These are phyloP conservation scores for Fusarium penzigii DNA, from an alignment of 2,329 filamentous ascomycete genomes.

Conservation along the genomic window DNA sequence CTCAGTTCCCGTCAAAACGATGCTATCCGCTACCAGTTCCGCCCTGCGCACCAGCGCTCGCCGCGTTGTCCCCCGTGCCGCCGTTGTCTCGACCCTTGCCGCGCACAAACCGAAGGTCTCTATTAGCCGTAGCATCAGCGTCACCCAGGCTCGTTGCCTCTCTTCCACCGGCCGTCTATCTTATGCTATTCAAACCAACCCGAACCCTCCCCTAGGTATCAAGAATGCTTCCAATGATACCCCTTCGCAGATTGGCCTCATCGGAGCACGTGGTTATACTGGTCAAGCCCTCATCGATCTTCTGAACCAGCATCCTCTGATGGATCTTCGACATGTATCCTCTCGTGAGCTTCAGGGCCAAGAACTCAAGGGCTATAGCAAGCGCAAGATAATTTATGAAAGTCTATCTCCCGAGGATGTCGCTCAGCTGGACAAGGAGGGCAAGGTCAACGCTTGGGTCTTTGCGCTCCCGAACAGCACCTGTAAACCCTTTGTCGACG, in stretches of 20 bases:
- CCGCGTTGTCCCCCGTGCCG: conserved; percentile 21
- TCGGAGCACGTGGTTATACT: conserved; percentile 91
- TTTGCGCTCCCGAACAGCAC: conserved; percentile 96
- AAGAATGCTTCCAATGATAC: conserved; percentile 83
- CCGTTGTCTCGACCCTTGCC: neutral
- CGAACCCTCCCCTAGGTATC: conserved; percentile 85
- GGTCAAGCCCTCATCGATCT: conserved; percentile 88
- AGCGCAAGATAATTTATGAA: conserved; percentile 90
- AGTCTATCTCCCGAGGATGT: conserved; percentile 87
- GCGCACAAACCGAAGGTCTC: conserved; percentile 5
- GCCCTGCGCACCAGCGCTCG: conserved; percentile 16
- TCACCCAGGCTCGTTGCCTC: conserved; percentile 4
- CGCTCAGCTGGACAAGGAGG: conserved; percentile 77
- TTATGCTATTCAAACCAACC: conserved; percentile 54
- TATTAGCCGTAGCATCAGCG: conserved; percentile 2
- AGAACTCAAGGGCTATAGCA: conserved; percentile 85
- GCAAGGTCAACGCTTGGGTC: conserved; percentile 92
- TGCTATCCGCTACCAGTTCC: conserved; percentile 17
- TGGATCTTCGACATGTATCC: conserved; percentile 89
- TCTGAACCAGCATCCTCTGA: conserved; percentile 82
- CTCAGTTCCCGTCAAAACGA: conserved; percentile 4
- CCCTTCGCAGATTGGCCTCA: conserved; percentile 79
- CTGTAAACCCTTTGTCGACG: conserved; percentile 91
- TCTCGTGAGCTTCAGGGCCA: conserved; percentile 89
- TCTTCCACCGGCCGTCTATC: conserved; percentile 2